Conservation (phyloP, 176 grass and related monocot genomes). For the Musa troglodytarum region DNA sequence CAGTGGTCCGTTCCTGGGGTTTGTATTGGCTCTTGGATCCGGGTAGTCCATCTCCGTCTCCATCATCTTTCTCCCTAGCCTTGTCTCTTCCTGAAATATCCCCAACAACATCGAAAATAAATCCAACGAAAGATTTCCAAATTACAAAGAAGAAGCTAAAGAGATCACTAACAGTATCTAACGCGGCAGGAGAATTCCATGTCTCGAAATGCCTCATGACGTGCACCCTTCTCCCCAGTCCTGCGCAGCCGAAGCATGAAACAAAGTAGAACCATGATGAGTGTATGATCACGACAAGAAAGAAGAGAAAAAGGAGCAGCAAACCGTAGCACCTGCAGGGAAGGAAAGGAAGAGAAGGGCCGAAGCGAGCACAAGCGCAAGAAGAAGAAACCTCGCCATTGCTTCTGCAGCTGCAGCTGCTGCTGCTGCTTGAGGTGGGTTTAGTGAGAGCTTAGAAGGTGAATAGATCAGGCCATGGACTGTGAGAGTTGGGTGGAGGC, state of each 20-base stretch:
- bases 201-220: background rate
- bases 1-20: background rate
- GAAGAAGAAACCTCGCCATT: constrained; percentile 5
- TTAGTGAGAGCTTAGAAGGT: no score
- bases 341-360: background rate
- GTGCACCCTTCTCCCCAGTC: background rate
- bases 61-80: background rate
- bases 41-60: background rate
- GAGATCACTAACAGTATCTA: background rate
- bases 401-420: no score
- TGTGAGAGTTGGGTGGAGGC: no score
- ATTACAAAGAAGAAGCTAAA: background rate
- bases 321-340: background rate
- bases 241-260: background rate
- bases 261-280: background rate
- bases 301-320: background rate
- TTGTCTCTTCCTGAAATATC: background rate
- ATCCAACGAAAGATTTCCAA: background rate
- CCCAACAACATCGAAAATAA: no score
- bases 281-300: background rate
- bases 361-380: background rate
- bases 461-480: no score
- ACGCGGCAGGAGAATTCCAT: background rate
- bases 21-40: background rate
- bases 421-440: no score